Evolutionary conservation across 805 yeast genomes (phyloP).

Genomic region (Myxozyma neglecta): DNA sequence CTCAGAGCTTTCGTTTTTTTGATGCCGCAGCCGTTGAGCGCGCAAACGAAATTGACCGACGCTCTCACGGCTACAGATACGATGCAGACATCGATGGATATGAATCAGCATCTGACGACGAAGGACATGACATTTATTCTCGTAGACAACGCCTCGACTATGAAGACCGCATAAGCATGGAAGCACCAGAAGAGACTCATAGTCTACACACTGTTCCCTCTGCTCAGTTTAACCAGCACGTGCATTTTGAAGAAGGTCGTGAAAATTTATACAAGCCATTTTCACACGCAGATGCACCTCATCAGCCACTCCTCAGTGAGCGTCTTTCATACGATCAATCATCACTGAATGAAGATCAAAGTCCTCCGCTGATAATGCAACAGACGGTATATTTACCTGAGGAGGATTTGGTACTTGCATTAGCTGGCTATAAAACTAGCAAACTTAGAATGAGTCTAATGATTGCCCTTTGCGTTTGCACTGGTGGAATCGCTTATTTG

Average conservation of each 20-base stretch:
- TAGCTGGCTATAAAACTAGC: conserved; percentile 80
- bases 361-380: conserved; percentile 9
- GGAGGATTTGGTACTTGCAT: conserved; percentile 90
- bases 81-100: conserved; percentile 35
- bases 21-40: conserved; percentile 76
- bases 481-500: conserved; percentile 74
- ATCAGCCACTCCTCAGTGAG: conserved; percentile 2
- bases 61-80: conserved; percentile 38
- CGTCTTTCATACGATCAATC: conserved; percentile 9
- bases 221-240: not conserved
- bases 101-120: conserved; percentile 1
- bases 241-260: not conserved
- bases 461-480: conserved; percentile 52
- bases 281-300: conserved; percentile 1
- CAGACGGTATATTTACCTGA: conserved; percentile 93
- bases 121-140: conserved; percentile 36
- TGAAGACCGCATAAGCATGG: conserved; percentile 6
- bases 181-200: conserved; percentile 20
- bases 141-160: conserved; percentile 4
- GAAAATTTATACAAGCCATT: not conserved
- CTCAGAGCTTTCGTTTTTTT: conserved; percentile 68
- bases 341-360: not conserved
- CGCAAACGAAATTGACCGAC: conserved; percentile 50
- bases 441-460: conserved; percentile 50
- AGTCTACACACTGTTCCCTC: conserved; percentile 26